These are phyloP conservation scores for Mrakia hoshinonis DNA, from an alignment of 768 basidiomycete species.

Conservation along the genomic window DNA sequence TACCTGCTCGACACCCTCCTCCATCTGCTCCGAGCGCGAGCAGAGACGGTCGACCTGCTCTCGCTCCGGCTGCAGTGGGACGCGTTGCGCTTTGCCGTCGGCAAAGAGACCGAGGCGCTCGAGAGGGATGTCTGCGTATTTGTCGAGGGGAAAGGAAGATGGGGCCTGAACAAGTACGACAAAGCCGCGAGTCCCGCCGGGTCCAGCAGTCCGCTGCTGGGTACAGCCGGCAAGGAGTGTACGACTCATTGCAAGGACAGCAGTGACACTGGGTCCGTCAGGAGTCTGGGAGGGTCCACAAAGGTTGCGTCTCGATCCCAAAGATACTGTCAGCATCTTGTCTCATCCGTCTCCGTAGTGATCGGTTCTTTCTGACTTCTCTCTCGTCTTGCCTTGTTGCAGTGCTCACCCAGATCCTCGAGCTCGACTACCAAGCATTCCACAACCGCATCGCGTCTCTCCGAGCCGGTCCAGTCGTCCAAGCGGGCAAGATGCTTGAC, in stretches of 20 bases:
- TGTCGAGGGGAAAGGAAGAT: constrained; percentile 12
- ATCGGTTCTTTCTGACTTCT: neutral
- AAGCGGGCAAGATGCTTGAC: neutral
- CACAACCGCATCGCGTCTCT: constrained; percentile 15
- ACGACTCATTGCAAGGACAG: neutral
- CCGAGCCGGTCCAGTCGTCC: neutral
- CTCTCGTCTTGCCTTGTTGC: neutral
- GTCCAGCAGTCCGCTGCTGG: neutral
- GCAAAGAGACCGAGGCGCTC: neutral
- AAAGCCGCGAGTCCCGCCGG: neutral
- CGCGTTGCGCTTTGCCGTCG: constrained; percentile 7
- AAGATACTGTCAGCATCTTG: constrained; percentile 9
- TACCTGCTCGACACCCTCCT: constrained; percentile 29
- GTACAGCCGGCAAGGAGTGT: neutral
- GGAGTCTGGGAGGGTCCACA: neutral
- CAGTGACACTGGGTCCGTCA: neutral
- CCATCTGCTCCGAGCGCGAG: constrained; percentile 25
- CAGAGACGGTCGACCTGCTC: constrained; percentile 26
- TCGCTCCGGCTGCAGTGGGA: constrained; percentile 27
- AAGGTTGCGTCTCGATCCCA: constrained; percentile 7
- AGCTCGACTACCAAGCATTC: constrained; percentile 28
- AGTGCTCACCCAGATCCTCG: constrained; percentile 28
- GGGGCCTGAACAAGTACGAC: constrained; percentile 18
- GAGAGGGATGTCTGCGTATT: constrained; percentile 13
- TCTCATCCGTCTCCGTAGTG: no score